Conservation (phyloP, 1,139 yeast genomes). For the Nakaseomyces glabratus region DNA sequence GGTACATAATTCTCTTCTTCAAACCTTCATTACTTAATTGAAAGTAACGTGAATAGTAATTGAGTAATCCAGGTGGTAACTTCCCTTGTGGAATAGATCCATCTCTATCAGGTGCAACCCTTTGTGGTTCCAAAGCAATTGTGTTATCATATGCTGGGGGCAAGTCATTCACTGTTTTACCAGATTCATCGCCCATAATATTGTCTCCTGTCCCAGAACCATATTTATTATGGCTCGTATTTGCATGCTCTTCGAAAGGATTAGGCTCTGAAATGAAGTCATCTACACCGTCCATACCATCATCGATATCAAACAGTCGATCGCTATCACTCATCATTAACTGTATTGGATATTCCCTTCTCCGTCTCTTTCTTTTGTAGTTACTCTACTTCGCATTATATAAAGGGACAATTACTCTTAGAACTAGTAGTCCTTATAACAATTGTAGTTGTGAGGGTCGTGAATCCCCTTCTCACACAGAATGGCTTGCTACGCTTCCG, state of each 20-base stretch:
- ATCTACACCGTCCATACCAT: conserved; percentile 19
- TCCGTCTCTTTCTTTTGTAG: too few species aligned
- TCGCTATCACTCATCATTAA: conserved; percentile 2
- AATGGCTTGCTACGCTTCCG: too few species aligned
- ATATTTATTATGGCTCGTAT: not conserved
- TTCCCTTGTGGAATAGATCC: conserved; percentile 5
- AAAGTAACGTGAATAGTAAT: conserved; percentile 25
- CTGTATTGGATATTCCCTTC: too few species aligned
- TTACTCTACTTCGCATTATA: too few species aligned
- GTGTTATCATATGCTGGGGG: conserved; percentile 1
- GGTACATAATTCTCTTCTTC: conserved; percentile 13
- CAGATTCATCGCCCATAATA: conserved; percentile 3
- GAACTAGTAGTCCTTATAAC: too few species aligned
- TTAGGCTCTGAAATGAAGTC: conserved; percentile 16
- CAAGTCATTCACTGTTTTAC: not conserved
- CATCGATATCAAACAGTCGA: conserved; percentile 9
- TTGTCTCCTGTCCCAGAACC: conserved; percentile 3
- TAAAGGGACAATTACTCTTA: too few species aligned
- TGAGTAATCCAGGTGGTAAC: conserved; percentile 22
- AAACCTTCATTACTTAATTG: conserved; percentile 18
- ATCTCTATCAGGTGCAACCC: conserved; percentile 5
- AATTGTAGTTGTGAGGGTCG: too few species aligned
- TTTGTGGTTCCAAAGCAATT: not conserved
- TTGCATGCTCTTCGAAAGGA: conserved; percentile 15
- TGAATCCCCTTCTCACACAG: too few species aligned